These are phyloP conservation scores for Melampsora americana DNA, from an alignment of 1,284 basidiomycete genomes.

Conservation along the genomic window DNA sequence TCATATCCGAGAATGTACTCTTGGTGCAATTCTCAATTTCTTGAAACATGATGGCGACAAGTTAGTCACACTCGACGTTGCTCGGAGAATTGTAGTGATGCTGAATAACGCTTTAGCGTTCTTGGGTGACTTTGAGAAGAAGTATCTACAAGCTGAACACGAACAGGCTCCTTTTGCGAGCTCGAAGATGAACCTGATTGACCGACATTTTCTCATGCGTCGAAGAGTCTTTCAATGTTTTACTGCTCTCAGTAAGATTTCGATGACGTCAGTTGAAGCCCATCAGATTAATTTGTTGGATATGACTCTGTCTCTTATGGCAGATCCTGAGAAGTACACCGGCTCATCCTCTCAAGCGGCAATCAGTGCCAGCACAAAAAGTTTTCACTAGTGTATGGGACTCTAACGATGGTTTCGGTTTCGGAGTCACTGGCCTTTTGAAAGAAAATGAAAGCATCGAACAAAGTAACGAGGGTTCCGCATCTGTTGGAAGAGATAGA, in stretches of 20 bases:
- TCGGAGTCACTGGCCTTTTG: constrained; percentile 75
- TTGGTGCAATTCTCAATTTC: constrained; percentile 84
- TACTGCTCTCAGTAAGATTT: constrained; percentile 70
- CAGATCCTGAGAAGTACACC: constrained; percentile 66
- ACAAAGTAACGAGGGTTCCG: constrained; percentile 6
- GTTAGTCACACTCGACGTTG: constrained; percentile 38
- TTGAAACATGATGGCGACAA: constrained; percentile 61
- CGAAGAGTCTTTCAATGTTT: constrained; percentile 87
- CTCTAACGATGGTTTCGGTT: constrained; percentile 81
- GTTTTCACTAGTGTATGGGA: constrained; percentile 84
- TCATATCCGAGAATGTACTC: constrained; percentile 82
- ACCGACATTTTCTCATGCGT: constrained; percentile 77
- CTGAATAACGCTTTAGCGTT: constrained; percentile 44
- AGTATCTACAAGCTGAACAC: constrained; percentile 26
- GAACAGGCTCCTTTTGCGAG: constrained; percentile 26
- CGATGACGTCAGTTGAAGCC: constrained; percentile 66
- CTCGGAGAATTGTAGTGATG: constrained; percentile 34
- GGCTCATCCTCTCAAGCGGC: constrained; percentile 87
- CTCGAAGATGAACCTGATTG: constrained; percentile 63
- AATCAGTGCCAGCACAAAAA: constrained; percentile 79
- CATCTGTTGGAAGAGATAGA: not conserved
- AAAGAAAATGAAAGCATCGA: constrained; percentile 50
- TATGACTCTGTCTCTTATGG: constrained; percentile 76
- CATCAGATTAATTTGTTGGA: constrained; percentile 78
- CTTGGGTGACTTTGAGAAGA: constrained; percentile 40